A percentile compares a stretch with the other conserved stretches of the same genome.
phyloP scores from a whole-genome alignment of 164 flowering plant species.

The Magnolia officinalis region DNA sequence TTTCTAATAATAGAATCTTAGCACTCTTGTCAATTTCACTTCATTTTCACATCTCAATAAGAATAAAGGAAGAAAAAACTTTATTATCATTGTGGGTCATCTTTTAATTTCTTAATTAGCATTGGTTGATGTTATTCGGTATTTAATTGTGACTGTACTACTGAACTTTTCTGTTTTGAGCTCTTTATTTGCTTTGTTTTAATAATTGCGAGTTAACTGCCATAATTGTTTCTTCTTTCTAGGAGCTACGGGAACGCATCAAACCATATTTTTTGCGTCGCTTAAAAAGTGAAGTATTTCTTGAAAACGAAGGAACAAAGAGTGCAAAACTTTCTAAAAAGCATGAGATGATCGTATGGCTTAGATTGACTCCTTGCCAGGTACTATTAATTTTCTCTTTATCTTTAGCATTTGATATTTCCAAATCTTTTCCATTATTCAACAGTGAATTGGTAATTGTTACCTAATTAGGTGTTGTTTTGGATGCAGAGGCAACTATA shows the following conservation, averaged over 20 bases:
- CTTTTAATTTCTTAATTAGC: background rate
- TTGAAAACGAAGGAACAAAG: slow-evolving; percentile 36
- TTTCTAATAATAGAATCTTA: too few relatives aligned
- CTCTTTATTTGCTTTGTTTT: background rate
- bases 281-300: slow-evolving; percentile 81
- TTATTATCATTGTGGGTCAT: background rate
- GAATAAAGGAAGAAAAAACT: background rate
- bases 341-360: slow-evolving; percentile 95
- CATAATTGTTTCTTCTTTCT: slow-evolving; percentile 1
- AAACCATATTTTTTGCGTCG: slow-evolving; percentile 94
- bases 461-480: slow-evolving; percentile 6
- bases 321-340: slow-evolving; percentile 67
- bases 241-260: slow-evolving; percentile 85
- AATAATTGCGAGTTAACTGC: background rate
- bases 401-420: too few relatives aligned
- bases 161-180: background rate
- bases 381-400: slow-evolving; percentile 25
- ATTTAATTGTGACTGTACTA: background rate
- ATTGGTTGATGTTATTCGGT: background rate
- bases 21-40: background rate
- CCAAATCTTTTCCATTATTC: background rate
- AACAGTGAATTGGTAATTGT: background rate
- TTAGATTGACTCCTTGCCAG: slow-evolving; percentile 75
- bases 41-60: background rate
- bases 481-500: slow-evolving; percentile 69